Base-by-base conservation (phyloP, 352 stramenopile genomes). In the Aphanomyces cochlioides region DNA sequence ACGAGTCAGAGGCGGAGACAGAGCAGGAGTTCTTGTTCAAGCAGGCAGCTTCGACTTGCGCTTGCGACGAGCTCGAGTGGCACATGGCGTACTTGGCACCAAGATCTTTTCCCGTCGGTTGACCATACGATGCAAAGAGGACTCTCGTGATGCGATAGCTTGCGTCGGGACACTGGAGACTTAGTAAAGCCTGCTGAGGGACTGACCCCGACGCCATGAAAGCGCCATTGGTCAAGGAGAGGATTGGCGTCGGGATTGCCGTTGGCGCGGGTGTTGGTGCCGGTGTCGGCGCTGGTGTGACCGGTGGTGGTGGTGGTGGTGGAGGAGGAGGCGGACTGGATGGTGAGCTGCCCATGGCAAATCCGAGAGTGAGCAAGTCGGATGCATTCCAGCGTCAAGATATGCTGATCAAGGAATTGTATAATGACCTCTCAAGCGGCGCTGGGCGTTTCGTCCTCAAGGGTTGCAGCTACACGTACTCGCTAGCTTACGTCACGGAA, bases 111-210 rank as follows among this genome's bases (percentile, higher is more conserved):
- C 63, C 45, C 15, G 7, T 47, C 5, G 63, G 63, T 47, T 45
- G 36, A n/a, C 41, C 63, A 36, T 69, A 69, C 34, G 63, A 69
- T n/a, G 63, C 63, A 3, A 69, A 69, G 7, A 69, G 28, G 45
- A 69, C 40, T 6, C 63, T 12, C 34, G 63, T 56, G 41, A 69
- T 69, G 8, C 45, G 63, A 10, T 56, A 53, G 3, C 43, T 19
- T 13, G 7, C 12, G 63, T 43, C 45, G 6, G 38, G 38, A 19
- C 63, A 69, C 7, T 60, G 17, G n/a, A 59, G 37, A 7, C 5
- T 7, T 17, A 69, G 34, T 37, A 7, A n/a, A 7, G 13, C 28
- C 17, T 39, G 28, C 5, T 19, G 7, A 1, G 10, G 1, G 2
- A 37, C 54, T 17, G 37, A 12, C 19, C 34, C 54, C 13, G 54